Base-by-base conservation (phyloP, 768 basidiomycete species). In the Lactarius pseudohatsudake region DNA sequence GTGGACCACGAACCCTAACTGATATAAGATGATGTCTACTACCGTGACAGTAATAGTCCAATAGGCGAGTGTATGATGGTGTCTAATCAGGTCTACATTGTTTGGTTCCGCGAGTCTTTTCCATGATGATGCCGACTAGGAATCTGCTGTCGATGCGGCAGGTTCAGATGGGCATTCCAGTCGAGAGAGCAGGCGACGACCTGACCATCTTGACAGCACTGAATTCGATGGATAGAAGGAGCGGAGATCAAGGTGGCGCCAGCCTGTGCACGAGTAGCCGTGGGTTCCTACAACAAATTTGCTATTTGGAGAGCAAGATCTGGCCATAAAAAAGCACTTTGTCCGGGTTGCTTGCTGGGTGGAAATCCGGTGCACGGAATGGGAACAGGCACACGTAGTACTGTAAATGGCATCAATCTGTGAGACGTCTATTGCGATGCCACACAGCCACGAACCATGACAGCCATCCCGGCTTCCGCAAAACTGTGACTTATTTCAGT, bases 341-440 rank as follows among this genome's bases (percentile, higher is more conserved):
- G 0, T 63, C 22, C 9, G 45, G 32, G 40, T 30, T 18, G 0
- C 15, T 43, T 8, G 18, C 18, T 9, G 57, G 57, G 13, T 1
- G 57, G 47, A 67, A 67, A 10, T 36, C 57, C 3, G 2, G 10
- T 28, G 55, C 6, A 1, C 18, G n/a, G 62, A 67, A 63, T 36
- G 61, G 66, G 32, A 59, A 63, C 30, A 67, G n/a, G 40, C 47
- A 36, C 15, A 59, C 62, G 32, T 54, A n/a, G 53, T 67, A 67
- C 66, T 67, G 40, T 40, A 4, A 15, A 16, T 16, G n/a, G 11
- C 45, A 20, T 63, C 41, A 43, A 34, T 47, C 57, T 0, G 53
- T 40, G 30, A 18, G 38, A 34, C n/a, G 45, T 15, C 15, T 10
- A 30, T 20, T 40, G 26, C 22, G 13, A 26, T 56, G n/a, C n/a